Evolutionary conservation across 1,284 basidiomycete genomes (phyloP), one percentile per base, ranked within the genome.

Genomic region (Ustilago loliicola): DNA sequence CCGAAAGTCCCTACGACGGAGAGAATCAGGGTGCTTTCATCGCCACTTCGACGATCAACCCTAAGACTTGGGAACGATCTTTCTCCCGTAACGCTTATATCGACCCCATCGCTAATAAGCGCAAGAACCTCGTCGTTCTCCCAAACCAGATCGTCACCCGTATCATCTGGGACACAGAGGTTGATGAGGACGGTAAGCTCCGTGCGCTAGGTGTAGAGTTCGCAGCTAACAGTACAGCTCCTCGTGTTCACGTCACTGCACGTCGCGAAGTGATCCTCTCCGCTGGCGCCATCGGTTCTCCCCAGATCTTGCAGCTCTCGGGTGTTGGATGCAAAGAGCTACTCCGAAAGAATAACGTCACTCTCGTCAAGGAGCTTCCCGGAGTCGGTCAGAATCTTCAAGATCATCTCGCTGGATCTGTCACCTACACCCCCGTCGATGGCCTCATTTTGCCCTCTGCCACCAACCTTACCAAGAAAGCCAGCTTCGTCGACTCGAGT

Each of bases 341-440:
- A 1, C 85, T 90, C 13, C 71, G 81, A 13, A 82, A 75, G 42
- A 75, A 88, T n/a, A 87, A 87, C 11, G 85, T 90, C 19, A 82
- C 86, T 1, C 62, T 87, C 4, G 85, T 87, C 61, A 78, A 89
- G 36, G 84, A 88, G 30, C 86, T 90, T 17, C 87, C 88, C 6
- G 89, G 89, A 4, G 89, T 90, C 1, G 90, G 90, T 6, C 86
- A 87, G 73, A 90, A 90, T 77, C 81, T 89, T 8, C 89, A 90
- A 62, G 90, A 90, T 61, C 90, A 90, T 64, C 67, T 84, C 2
- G 61, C 73, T 13, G 62, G 66, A 5, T 59, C 69, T 1, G 72
- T 81, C 61, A 63, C 61, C 53, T 83, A 73, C 64, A 42, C 63
- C 10, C 77, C 77, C 1, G 76, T 72, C 32, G 42, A 64, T 5